Conservation (phyloP, 768 basidiomycete genomes). For the Guyanaporus albipodus region DNA sequence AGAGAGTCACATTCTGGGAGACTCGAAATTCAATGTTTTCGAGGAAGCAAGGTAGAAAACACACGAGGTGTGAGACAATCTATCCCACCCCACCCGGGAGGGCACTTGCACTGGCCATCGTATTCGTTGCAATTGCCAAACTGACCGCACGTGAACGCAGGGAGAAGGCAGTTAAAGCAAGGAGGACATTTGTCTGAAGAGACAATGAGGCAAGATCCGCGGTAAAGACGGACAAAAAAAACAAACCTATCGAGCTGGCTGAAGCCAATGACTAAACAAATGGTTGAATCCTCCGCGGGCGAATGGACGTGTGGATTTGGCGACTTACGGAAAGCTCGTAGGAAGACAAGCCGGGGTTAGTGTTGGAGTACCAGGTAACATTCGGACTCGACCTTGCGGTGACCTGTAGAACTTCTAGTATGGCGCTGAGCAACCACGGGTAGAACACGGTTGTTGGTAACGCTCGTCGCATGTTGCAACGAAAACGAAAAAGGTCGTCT, state of each 20-base stretch:
- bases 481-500: neutral
- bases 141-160: constrained; percentile 89
- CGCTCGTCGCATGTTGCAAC: constrained; percentile 22
- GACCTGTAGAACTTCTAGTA: constrained; percentile 3
- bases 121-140: constrained; percentile 87
- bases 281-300: constrained; percentile 11
- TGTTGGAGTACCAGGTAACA: constrained; percentile 13
- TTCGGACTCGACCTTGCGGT: constrained; percentile 10
- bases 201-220: neutral
- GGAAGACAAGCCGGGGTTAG: constrained; percentile 16
- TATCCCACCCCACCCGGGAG: constrained; percentile 95
- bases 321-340: constrained; percentile 26
- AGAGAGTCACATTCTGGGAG: constrained; percentile 86
- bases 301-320: neutral
- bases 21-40: neutral
- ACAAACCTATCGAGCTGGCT: constrained; percentile 16
- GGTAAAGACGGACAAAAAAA: neutral
- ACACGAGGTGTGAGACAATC: constrained; percentile 90
- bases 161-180: constrained; percentile 95
- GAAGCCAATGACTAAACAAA: constrained; percentile 18
- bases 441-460: constrained; percentile 10
- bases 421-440: constrained; percentile 14
- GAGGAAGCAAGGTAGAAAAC: constrained; percentile 34
- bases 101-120: constrained; percentile 95
- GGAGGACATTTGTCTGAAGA: constrained; percentile 63